phyloP scores from a whole-genome alignment of 495 filamentous ascomycete genomes.

The Elaphomyces granulatus region DNA sequence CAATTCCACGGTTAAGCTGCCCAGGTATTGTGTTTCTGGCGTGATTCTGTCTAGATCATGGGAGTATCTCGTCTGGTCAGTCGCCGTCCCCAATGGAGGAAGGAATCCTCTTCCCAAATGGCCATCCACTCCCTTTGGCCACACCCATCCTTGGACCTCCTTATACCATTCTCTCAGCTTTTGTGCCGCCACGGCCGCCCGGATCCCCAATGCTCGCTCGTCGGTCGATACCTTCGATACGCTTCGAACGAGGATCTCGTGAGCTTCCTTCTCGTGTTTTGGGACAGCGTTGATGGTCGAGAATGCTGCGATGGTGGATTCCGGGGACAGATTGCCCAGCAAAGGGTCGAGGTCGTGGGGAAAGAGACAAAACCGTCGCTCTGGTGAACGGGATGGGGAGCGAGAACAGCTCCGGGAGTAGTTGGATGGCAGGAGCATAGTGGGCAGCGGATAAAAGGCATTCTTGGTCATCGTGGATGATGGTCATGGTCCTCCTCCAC shows the following conservation, averaged over 20 bases:
- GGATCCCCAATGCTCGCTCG: slow-evolving; percentile 57
- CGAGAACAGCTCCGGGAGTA: not conserved
- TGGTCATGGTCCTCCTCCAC: not conserved
- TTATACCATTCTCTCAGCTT: slow-evolving; percentile 62
- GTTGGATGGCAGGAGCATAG: not conserved
- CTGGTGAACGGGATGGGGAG: slow-evolving; percentile 13
- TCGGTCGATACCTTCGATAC: slow-evolving; percentile 50
- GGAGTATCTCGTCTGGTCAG: slow-evolving; percentile 23
- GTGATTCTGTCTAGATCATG: slow-evolving; percentile 11
- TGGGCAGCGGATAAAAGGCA: not conserved
- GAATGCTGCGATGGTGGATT: slow-evolving; percentile 41
- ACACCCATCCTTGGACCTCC: slow-evolving; percentile 63
- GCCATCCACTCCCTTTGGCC: slow-evolving; percentile 37
- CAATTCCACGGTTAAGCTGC: slow-evolving; percentile 46
- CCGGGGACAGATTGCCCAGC: slow-evolving; percentile 38
- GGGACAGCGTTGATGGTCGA: slow-evolving; percentile 39
- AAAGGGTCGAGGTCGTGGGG: slow-evolving; percentile 30
- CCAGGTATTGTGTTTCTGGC: slow-evolving; percentile 57
- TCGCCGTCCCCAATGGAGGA: slow-evolving; percentile 30
- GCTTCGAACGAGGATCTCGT: slow-evolving; percentile 45
- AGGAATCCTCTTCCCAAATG: slow-evolving; percentile 41
- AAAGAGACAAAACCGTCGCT: slow-evolving; percentile 12
- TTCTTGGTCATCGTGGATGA: not conserved
- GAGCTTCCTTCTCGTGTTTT: slow-evolving; percentile 28
- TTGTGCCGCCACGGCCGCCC: slow-evolving; percentile 58